A percentile compares a stretch with the other conserved stretches of the same genome.
Evolutionary conservation across 805 yeast species (phyloP).

Genomic region (fission yeast (Schizosaccharomyces pombe)): ASM294v3 CU329670.1:2294501-2295000

Average conservation of each 20-base stretch:
- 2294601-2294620: slow-evolving; percentile 67
- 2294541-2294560: slow-evolving; percentile 51
- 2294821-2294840: slow-evolving; percentile 36
- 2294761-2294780: slow-evolving; percentile 92
- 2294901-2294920: slow-evolving; percentile 10
- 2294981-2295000: slow-evolving; percentile 16
- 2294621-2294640: slow-evolving; percentile 87
- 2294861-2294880: slow-evolving; percentile 19
- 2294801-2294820: slow-evolving; percentile 63
- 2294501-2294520: slow-evolving; percentile 91
- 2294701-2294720: slow-evolving; percentile 38
- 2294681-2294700: slow-evolving; percentile 71
- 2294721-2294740: slow-evolving; percentile 47
- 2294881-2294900: slow-evolving; percentile 19
- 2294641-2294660: slow-evolving; percentile 89
- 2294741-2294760: slow-evolving; percentile 55
- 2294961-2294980: slow-evolving; percentile 32
- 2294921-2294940: slow-evolving; percentile 6
- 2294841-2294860: slow-evolving; percentile 47
- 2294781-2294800: slow-evolving; percentile 90
- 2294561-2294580: slow-evolving; percentile 52
- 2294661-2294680: slow-evolving; percentile 97
- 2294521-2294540: slow-evolving; percentile 53
- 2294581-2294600: slow-evolving; percentile 59
- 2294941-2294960: slow-evolving; percentile 25